Conservation (phyloP, 164 flowering plant genomes). For the Santalum album region DNA sequence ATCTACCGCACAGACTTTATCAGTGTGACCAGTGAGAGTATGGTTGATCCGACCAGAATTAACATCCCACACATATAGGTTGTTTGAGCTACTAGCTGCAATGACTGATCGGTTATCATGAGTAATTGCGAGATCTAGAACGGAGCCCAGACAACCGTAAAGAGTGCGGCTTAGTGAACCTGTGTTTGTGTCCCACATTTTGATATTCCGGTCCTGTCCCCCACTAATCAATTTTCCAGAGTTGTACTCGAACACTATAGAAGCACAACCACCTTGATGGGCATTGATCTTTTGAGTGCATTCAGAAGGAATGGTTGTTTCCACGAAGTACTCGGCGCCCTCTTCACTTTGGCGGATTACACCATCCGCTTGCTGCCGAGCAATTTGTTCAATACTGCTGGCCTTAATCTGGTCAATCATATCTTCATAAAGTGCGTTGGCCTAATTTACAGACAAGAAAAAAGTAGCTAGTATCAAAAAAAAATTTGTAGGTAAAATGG, state of each 20-base stretch:
- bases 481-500: background rate
- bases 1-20: constrained; percentile 92
- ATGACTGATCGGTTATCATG: constrained; percentile 67
- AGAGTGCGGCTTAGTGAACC: constrained; percentile 49
- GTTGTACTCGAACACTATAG: constrained; percentile 62
- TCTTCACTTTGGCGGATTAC: constrained; percentile 77
- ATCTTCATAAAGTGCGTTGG: constrained; percentile 73
- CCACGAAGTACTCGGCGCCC: constrained; percentile 66
- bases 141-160: constrained; percentile 74
- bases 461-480: background rate
- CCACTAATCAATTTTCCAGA: constrained; percentile 73
- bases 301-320: constrained; percentile 47
- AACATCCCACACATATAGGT: constrained; percentile 85
- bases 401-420: constrained; percentile 56
- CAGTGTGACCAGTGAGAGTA: constrained; percentile 84
- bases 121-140: constrained; percentile 76
- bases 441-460: constrained; percentile 26
- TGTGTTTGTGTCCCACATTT: constrained; percentile 78
- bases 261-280: constrained; percentile 87
- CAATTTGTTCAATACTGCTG: constrained; percentile 58
- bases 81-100: constrained; percentile 91
- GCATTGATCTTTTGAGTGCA: constrained; percentile 66
- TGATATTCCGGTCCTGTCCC: constrained; percentile 76
- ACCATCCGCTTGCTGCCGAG: constrained; percentile 88
- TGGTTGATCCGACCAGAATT: constrained; percentile 69